Evolutionary conservation across 768 basidiomycete species (phyloP).

Genomic region (Amanita rubescens): DNA sequence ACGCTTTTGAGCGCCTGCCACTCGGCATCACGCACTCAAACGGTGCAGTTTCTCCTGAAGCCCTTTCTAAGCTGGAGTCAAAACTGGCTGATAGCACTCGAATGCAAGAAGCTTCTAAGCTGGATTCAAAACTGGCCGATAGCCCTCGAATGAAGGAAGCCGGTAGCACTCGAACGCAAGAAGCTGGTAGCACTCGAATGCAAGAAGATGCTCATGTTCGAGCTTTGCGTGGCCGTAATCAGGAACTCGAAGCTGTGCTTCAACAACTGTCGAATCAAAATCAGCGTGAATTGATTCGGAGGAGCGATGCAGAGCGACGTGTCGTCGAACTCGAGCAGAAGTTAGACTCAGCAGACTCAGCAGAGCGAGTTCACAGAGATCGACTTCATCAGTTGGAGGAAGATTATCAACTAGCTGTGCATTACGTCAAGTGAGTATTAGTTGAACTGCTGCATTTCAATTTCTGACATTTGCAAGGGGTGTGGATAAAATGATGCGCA

Average conservation of each 20-base stretch:
- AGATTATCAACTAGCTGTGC: constrained; percentile 94
- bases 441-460: background rate
- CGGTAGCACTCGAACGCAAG: too few species aligned
- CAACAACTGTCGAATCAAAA: constrained; percentile 59
- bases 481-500: constrained; percentile 96
- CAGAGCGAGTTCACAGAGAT: constrained; percentile 68
- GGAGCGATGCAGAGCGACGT: constrained; percentile 43
- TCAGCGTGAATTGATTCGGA: constrained; percentile 60
- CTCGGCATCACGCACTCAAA: too few species aligned
- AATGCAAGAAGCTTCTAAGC: too few species aligned
- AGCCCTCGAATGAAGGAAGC: too few species aligned
- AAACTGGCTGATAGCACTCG: constrained; percentile 69
- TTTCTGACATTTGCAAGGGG: constrained; percentile 46
- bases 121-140: too few species aligned
- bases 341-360: constrained; percentile 72
- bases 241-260: constrained; percentile 68
- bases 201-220: constrained; percentile 69
- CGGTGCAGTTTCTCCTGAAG: constrained; percentile 33
- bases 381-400: constrained; percentile 87
- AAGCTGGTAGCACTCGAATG: too few species aligned
- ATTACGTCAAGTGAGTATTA: constrained; percentile 84
- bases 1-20: too few species aligned
- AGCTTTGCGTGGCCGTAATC: constrained; percentile 54
- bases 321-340: constrained; percentile 66
- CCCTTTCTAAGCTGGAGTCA: constrained; percentile 69